phyloP scores from a whole-genome alignment of 2,329 filamentous ascomycete genomes.

The Arthrinium phaeospermum region DNA sequence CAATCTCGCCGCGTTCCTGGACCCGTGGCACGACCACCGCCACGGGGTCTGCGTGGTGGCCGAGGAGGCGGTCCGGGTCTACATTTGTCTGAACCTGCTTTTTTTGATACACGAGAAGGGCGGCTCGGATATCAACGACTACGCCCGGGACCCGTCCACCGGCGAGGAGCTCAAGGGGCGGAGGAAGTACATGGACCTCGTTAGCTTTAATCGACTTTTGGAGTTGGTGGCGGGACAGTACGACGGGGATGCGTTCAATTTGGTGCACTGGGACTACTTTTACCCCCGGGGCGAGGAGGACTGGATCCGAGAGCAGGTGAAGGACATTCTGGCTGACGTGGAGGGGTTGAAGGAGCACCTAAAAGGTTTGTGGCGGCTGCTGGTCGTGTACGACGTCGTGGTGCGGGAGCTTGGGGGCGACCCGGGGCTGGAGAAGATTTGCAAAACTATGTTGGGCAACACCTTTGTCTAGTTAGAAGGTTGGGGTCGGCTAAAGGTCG shows the following conservation, averaged over 20 bases:
- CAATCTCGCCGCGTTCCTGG: not conserved
- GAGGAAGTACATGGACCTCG: not conserved
- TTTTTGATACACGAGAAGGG: not conserved
- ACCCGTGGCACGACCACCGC: not conserved
- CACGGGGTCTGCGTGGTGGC: not conserved
- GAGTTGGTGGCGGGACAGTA: not conserved
- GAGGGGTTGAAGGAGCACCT: conserved; percentile 7
- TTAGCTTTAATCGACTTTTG: not conserved
- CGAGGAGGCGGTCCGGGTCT: conserved; percentile 12
- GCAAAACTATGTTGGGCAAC: not conserved
- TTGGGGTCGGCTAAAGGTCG: too few relatives aligned
- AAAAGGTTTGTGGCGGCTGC: conserved; percentile 11
- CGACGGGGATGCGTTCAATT: conserved; percentile 9
- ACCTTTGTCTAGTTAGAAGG: not conserved
- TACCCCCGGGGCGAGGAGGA: not conserved
- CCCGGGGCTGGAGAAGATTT: not conserved
- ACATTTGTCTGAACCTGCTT: conserved; percentile 14
- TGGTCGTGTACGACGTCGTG: conserved; percentile 3
- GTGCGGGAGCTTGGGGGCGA: not conserved
- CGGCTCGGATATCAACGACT: not conserved
- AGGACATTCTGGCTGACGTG: not conserved
- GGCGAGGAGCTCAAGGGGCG: not conserved
- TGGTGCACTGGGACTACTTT: conserved; percentile 14
- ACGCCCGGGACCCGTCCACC: too few relatives aligned
- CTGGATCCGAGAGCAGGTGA: not conserved